Percentiles rank a stretch among this genome's conserved stretches.
These are phyloP conservation scores for Colletotrichum noveboracense DNA, from an alignment of 2,329 filamentous ascomycete species.

Conservation along the genomic window DNA sequence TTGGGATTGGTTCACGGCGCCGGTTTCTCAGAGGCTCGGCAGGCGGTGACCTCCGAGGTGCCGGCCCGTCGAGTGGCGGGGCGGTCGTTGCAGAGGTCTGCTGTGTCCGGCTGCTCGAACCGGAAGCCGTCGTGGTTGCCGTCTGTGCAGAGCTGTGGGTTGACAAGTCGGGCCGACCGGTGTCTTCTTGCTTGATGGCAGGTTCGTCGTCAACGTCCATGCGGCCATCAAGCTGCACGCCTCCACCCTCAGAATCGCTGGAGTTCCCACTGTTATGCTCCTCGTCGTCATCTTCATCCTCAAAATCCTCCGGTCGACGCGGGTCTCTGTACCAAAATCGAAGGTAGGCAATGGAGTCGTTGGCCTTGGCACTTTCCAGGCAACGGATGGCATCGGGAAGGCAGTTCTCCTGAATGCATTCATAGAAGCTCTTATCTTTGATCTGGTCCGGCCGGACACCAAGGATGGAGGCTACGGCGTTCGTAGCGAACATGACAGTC, in stretches of 20 bases:
- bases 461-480: slow-evolving; percentile 75
- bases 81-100: slow-evolving; percentile 1
- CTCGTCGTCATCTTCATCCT: slow-evolving; percentile 44
- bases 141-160: slow-evolving; percentile 24
- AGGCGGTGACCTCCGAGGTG: not conserved
- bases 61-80: not conserved
- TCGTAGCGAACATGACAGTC: slow-evolving; percentile 86
- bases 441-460: slow-evolving; percentile 74
- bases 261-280: slow-evolving; percentile 39
- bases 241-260: slow-evolving; percentile 49
- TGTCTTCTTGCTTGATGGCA: slow-evolving; percentile 41
- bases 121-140: not conserved
- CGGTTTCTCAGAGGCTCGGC: slow-evolving; percentile 24
- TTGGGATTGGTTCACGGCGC: slow-evolving; percentile 37
- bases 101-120: slow-evolving; percentile 7
- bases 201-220: slow-evolving; percentile 47
- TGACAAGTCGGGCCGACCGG: not conserved
- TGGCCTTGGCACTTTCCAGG: slow-evolving; percentile 84
- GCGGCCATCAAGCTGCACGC: slow-evolving; percentile 46
- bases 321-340: slow-evolving; percentile 86
- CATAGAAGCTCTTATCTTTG: slow-evolving; percentile 82
- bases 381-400: slow-evolving; percentile 78
- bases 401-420: slow-evolving; percentile 81
- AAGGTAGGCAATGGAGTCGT: slow-evolving; percentile 89
- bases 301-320: slow-evolving; percentile 58